These are phyloP conservation scores for Curvularia eragrostidis DNA, from an alignment of 2,329 filamentous ascomycete species.

Conservation along the genomic window DNA sequence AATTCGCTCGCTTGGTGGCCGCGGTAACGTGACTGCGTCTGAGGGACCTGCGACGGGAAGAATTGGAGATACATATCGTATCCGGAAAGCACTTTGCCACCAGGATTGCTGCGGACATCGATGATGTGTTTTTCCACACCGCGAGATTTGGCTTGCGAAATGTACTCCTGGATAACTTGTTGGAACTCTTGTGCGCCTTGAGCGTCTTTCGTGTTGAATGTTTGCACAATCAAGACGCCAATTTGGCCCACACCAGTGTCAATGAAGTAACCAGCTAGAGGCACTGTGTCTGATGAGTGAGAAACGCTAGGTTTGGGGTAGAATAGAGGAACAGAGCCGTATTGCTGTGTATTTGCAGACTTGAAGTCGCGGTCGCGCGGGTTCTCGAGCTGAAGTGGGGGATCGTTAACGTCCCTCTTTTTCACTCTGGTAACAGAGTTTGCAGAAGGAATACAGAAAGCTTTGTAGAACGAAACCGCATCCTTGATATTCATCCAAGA, in stretches of 20 bases:
- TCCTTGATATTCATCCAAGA: constrained; percentile 43
- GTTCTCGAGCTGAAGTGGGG: constrained; percentile 39
- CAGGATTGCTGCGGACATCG: constrained; percentile 67
- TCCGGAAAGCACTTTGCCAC: constrained; percentile 57
- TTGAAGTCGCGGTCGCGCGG: constrained; percentile 39
- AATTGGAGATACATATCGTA: constrained; percentile 61
- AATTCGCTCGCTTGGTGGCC: constrained; percentile 48
- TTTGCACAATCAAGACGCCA: constrained; percentile 55
- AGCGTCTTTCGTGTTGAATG: constrained; percentile 46
- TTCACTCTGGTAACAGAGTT: constrained; percentile 24
- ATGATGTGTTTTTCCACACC: constrained; percentile 67
- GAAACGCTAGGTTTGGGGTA: constrained; percentile 51
- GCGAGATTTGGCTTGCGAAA: constrained; percentile 55
- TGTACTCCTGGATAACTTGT: constrained; percentile 51
- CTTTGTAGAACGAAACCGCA: constrained; percentile 51
- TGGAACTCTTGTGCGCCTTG: constrained; percentile 45
- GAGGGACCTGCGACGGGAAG: constrained; percentile 57
- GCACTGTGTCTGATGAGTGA: constrained; percentile 39
- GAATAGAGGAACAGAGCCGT: constrained; percentile 30
- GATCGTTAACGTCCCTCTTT: constrained; percentile 33
- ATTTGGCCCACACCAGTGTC: constrained; percentile 51
- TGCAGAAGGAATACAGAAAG: constrained; percentile 36
- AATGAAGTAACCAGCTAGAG: constrained; percentile 57
- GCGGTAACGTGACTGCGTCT: constrained; percentile 57
- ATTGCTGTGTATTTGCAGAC: constrained; percentile 26